Conservation (phyloP, 2,329 filamentous ascomycete species). For the Aspergillus sp. region DNA sequence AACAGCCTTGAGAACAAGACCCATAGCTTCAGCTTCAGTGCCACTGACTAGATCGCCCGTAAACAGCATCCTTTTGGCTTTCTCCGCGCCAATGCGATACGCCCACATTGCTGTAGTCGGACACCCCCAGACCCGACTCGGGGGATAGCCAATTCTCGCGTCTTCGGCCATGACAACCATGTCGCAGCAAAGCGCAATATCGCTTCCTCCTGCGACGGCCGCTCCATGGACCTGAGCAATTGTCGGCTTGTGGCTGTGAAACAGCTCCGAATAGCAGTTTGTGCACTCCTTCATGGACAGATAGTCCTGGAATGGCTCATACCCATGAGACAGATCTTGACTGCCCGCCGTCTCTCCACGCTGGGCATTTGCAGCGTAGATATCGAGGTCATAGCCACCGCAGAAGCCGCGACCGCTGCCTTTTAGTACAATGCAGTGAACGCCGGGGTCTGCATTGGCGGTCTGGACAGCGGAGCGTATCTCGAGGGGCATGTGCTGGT, state of each 20-base stretch:
- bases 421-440: constrained; percentile 9
- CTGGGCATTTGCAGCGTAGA: neutral
- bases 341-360: constrained; percentile 5
- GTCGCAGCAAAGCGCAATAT: constrained; percentile 11
- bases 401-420: constrained; percentile 7
- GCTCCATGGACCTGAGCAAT: constrained; percentile 11
- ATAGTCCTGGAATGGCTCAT: constrained; percentile 8
- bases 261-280: constrained; percentile 8
- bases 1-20: constrained; percentile 11
- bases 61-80: constrained; percentile 14
- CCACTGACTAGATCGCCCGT: constrained; percentile 12
- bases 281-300: constrained; percentile 6
- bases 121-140: constrained; percentile 12
- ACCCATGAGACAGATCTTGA: constrained; percentile 1
- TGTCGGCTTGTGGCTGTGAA: constrained; percentile 9
- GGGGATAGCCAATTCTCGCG: constrained; percentile 11
- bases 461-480: neutral
- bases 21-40: constrained; percentile 4
- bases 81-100: constrained; percentile 7
- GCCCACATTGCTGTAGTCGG: constrained; percentile 13
- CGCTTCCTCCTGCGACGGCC: constrained; percentile 10
- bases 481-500: neutral
- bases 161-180: constrained; percentile 11
- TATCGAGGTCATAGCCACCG: constrained; percentile 6
- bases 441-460: constrained; percentile 1